phyloP scores from a whole-genome alignment of 768 basidiomycete genomes.

The Rhodosporidiobolus odoratus region DNA sequence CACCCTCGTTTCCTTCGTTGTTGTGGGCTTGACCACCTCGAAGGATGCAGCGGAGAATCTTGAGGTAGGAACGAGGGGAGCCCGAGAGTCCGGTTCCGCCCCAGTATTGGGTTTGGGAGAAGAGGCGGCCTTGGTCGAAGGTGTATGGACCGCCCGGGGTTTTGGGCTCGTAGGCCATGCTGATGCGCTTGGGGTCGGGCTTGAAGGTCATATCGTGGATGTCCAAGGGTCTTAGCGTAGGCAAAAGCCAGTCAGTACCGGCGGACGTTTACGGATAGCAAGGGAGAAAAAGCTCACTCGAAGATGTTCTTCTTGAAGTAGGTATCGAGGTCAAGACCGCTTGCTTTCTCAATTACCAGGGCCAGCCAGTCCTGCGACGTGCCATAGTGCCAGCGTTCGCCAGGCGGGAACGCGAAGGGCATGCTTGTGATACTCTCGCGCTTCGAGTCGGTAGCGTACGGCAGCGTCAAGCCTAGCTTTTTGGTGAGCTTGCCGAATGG shows the following conservation, averaged over 20 bases:
- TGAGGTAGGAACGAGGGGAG: constrained; percentile 40
- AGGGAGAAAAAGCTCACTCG: constrained; percentile 3
- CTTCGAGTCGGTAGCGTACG: constrained; percentile 6
- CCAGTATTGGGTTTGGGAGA: constrained; percentile 26
- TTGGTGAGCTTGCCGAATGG: neutral
- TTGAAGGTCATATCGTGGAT: constrained; percentile 42
- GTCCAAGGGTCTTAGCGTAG: constrained; percentile 38
- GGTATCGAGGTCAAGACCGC: constrained; percentile 40
- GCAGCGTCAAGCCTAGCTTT: neutral
- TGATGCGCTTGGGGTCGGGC: constrained; percentile 32
- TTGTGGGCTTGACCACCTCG: neutral
- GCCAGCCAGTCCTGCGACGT: constrained; percentile 43
- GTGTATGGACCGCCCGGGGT: constrained; percentile 3
- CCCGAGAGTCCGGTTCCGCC: constrained; percentile 41
- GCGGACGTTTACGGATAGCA: neutral
- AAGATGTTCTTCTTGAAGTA: constrained; percentile 45
- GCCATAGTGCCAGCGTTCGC: constrained; percentile 35
- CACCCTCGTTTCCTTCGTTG: neutral
- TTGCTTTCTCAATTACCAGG: constrained; percentile 42
- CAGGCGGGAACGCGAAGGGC: neutral
- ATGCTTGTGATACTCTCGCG: neutral
- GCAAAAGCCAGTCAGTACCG: neutral
- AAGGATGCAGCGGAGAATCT: constrained; percentile 40
- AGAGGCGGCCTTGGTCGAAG: constrained; percentile 32
- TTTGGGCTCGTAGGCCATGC: constrained; percentile 30